Percentiles rank a stretch among this genome's conserved stretches.
phyloP scores from a whole-genome alignment of 495 filamentous ascomycete genomes.

The Darksidea phi region DNA sequence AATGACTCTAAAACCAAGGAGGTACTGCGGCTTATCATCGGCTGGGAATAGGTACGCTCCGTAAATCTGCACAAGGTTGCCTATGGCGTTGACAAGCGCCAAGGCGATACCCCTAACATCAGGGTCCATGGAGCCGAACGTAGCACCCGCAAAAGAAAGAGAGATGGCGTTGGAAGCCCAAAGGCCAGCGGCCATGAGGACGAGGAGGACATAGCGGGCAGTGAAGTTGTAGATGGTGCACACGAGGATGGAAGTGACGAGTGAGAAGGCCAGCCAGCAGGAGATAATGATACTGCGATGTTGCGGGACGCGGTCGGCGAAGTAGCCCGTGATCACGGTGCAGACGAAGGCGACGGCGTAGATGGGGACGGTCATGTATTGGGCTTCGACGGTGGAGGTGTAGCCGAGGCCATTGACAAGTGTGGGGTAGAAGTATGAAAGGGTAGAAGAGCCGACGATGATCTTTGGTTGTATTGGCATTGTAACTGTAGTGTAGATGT shows the following conservation, averaged over 20 bases:
- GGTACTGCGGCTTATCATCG: slow-evolving; percentile 43
- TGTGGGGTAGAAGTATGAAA: slow-evolving; percentile 83
- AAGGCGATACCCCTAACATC: slow-evolving; percentile 50
- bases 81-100: slow-evolving; percentile 53
- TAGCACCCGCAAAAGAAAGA: slow-evolving; percentile 48
- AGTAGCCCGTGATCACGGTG: slow-evolving; percentile 70
- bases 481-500: neutral
- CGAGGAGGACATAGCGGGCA: slow-evolving; percentile 54
- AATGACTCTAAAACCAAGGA: slow-evolving; percentile 47
- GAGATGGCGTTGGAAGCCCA: slow-evolving; percentile 50
- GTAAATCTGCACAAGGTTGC: slow-evolving; percentile 55
- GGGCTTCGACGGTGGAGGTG: slow-evolving; percentile 58
- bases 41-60: slow-evolving; percentile 46
- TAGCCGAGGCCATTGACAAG: slow-evolving; percentile 81
- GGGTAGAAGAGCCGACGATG: slow-evolving; percentile 67
- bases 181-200: slow-evolving; percentile 52
- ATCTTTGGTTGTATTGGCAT: slow-evolving; percentile 23
- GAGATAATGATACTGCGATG: slow-evolving; percentile 43
- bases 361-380: slow-evolving; percentile 82
- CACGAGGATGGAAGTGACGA: slow-evolving; percentile 48
- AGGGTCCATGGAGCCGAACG: slow-evolving; percentile 45
- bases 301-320: slow-evolving; percentile 63
- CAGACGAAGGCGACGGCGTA: slow-evolving; percentile 77
- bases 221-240: slow-evolving; percentile 48
- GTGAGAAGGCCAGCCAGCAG: slow-evolving; percentile 45